Conservation (phyloP, 2,329 filamentous ascomycete genomes). For the Alternaria postmessia region DNA sequence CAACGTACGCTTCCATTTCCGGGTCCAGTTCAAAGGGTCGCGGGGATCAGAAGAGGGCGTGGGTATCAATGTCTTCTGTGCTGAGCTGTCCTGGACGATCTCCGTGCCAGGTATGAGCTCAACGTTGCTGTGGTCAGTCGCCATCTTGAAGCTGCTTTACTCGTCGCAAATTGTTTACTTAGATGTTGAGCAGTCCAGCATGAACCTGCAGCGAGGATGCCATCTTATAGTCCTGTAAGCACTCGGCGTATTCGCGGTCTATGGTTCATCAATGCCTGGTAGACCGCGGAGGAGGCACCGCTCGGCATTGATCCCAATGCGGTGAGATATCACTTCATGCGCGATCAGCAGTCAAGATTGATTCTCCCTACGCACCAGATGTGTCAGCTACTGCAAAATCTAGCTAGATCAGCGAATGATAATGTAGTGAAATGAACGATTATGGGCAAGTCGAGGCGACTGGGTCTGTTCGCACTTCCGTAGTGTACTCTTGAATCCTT, state of each 20-base stretch:
- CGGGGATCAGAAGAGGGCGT: constrained; percentile 43
- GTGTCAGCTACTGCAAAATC: neutral
- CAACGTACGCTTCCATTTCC: constrained; percentile 43
- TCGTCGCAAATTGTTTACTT: neutral
- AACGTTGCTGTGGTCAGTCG: constrained; percentile 12
- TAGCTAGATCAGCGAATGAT: neutral
- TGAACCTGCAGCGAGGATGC: neutral
- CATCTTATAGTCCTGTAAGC: neutral
- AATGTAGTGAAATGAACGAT: neutral
- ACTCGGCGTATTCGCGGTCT: neutral
- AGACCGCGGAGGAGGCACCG: constrained; percentile 1
- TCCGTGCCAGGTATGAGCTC: constrained; percentile 44
- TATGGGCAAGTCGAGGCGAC: neutral
- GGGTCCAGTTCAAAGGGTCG: constrained; percentile 51
- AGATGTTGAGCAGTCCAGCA: neutral
- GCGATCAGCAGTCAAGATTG: neutral
- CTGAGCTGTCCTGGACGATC: constrained; percentile 34
- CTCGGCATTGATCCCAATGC: neutral
- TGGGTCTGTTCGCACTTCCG: neutral
- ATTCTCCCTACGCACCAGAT: neutral
- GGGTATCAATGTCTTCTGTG: constrained; percentile 38
- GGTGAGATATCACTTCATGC: constrained; percentile 3
- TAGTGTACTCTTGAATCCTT: neutral
- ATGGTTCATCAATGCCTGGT: neutral
- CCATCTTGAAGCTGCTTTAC: constrained; percentile 19